Evolutionary conservation across 2,329 filamentous ascomycete species (phyloP), one percentile per base, ranked within the genome.

Genomic region (Alternaria sp.): DNA sequence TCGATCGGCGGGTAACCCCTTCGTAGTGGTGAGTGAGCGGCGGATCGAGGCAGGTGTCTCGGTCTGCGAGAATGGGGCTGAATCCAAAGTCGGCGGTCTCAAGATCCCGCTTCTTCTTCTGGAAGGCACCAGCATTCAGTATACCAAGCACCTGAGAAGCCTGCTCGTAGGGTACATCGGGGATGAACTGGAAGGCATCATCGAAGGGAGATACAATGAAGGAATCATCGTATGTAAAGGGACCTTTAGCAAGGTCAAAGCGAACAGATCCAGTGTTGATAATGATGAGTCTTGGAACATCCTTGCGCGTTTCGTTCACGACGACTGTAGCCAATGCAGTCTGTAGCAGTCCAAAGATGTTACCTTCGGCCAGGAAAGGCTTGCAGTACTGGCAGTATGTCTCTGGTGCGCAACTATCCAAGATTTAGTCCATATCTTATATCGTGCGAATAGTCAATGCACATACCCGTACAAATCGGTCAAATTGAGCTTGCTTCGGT

Each of bases 171-270:
- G 84, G 83, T 5, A 87, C 85, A 30, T 85, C 79, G 0, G 84
- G 78, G 30, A 88, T 79, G 67, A 84, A 87, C 38, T 84, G 76
- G 71, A 87, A 87, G 1, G 79, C 74, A 50, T 87, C 83, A 5
- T 74, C 71, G 71, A 87, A 88, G 0, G 86, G 86, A 0, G 84
- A 85, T 0, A 87, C 84, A 64, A 87, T 87, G 73, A 85, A 87
- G 11, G 77, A 79, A 63, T 83, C 81, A 50, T 83, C 81, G 57
- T 80, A 83, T 0, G 87, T 89, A 70, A 90, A 90, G 0, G 86
- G 86, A 0, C 88, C 88, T 74, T 89, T 82, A 61, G 86, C 82
- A 12, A 90, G 75, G 65, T 90, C 87, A 68, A 89, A 90, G 3
- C 87, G 85, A 25, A 90, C 81, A 32, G 81, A 82, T 27, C 87